Evolutionary conservation across 2,329 filamentous ascomycete genomes (phyloP).

Genomic region (Cladosporium sp.): DNA sequence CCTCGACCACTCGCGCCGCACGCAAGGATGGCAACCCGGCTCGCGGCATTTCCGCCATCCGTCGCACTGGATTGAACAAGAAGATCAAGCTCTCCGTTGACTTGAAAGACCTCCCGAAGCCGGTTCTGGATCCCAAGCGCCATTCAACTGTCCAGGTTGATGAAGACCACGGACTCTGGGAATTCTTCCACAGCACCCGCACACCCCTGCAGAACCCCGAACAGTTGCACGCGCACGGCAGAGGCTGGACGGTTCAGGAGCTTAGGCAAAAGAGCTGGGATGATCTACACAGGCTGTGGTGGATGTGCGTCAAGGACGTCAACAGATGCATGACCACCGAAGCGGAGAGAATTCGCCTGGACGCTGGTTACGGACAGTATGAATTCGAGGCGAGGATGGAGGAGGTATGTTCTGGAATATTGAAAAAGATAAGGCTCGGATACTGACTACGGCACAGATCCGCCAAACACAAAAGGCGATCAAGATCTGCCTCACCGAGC

Average conservation of each 20-base stretch:
- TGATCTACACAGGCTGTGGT: conserved; percentile 89
- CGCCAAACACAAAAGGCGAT: conserved; percentile 76
- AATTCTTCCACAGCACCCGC: conserved; percentile 77
- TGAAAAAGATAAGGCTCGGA: neutral
- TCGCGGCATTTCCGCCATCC: conserved; percentile 79
- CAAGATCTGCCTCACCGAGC: conserved; percentile 81
- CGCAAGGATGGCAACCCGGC: conserved; percentile 72
- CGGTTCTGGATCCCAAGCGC: conserved; percentile 61
- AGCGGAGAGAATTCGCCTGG: conserved; percentile 65
- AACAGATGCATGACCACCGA: conserved; percentile 83
- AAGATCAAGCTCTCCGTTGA: conserved; percentile 65
- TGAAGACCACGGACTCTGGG: conserved; percentile 83
- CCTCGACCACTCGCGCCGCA: conserved; percentile 26
- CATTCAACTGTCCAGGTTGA: conserved; percentile 60
- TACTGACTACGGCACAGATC: conserved; percentile 55
- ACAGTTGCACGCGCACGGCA: conserved; percentile 71
- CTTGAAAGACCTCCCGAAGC: conserved; percentile 70
- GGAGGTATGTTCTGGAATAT: conserved; percentile 56
- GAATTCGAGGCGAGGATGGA: conserved; percentile 65
- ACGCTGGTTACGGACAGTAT: conserved; percentile 71
- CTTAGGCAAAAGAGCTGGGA: conserved; percentile 89
- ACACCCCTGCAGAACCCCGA: conserved; percentile 70
- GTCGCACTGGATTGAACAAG: conserved; percentile 66
- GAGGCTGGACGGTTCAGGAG: conserved; percentile 82
- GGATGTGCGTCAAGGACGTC: conserved; percentile 86